A percentile compares a stretch with the other conserved stretches of the same genome.
phyloP scores from a whole-genome alignment of 768 basidiomycete species.

The Amanita rimosa region DNA sequence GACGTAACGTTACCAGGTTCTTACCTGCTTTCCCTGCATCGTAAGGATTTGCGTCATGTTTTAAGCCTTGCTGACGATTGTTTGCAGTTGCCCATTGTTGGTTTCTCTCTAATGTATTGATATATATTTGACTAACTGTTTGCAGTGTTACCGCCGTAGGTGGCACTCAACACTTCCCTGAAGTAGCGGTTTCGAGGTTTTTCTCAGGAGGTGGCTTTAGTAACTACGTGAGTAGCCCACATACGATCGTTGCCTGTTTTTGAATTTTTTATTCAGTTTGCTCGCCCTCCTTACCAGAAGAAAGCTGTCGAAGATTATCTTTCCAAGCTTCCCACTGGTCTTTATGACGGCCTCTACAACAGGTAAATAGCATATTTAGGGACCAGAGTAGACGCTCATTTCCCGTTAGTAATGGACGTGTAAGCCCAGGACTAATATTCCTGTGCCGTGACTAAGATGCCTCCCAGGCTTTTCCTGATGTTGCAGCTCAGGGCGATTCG shows the following conservation, averaged over 20 bases:
- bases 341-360: conserved; percentile 52
- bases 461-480: conserved; percentile 48
- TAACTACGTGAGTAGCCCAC: conserved; percentile 34
- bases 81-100: conserved; percentile 39
- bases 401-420: conserved; percentile 9
- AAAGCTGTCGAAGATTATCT: conserved; percentile 33
- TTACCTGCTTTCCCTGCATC: conserved; percentile 50
- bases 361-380: neutral
- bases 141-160: conserved; percentile 63
- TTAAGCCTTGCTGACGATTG: neutral
- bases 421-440: conserved; percentile 16
- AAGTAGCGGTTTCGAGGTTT: conserved; percentile 33
- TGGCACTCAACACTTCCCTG: conserved; percentile 48
- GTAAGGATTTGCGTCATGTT: conserved; percentile 13
- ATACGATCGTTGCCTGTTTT: neutral
- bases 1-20: conserved; percentile 41
- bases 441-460: neutral
- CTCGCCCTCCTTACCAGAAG: conserved; percentile 43
- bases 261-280: conserved; percentile 27
- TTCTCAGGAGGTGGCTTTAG: conserved; percentile 75
- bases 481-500: conserved; percentile 42
- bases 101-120: conserved; percentile 7
- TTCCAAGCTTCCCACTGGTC: conserved; percentile 28
- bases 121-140: neutral
- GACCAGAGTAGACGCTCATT: neutral